Evolutionary conservation across 768 basidiomycete species (phyloP), one percentile per base, ranked within the genome.

Genomic region (Termitomyces eurrhizus): DNA sequence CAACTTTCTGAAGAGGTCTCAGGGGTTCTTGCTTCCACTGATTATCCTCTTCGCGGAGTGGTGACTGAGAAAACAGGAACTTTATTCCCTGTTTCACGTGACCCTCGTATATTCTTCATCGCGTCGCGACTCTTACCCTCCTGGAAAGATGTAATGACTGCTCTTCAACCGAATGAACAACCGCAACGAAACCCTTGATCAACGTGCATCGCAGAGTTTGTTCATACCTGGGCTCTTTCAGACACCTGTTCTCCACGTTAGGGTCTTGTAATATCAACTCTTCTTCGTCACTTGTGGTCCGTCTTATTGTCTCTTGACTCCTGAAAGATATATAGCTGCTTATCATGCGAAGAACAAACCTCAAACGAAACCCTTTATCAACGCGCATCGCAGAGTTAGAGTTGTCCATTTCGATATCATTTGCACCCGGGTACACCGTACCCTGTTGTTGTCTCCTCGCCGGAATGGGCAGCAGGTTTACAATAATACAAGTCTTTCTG

Each of bases 391-490:
- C 7, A n/a, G n/a, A n/a, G n/a, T n/a, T n/a, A 13, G 32, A 3
- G 13, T 29, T 24, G 29, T 59, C 29, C 62, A 59, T 48, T 59
- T 64, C 36, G 44, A 56, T n/a, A 59, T 64, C 2, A 2, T 2
- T 2, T 29, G 29, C 4, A n/a, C n/a, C n/a, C n/a, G n/a, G n/a
- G n/a, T 5, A 33, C 51, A 11, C 59, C 11, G 51, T 52, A 3
- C n/a, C n/a, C n/a, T n/a, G n/a, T n/a, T n/a, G n/a, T n/a, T n/a
- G n/a, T n/a, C n/a, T n/a, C n/a, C n/a, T n/a, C n/a, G n/a, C 5
- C 45, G 11, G 62, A 46, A 45, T 58, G 64, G 64, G n/a, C n/a
- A 48, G 18, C 36, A 42, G 29, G 53, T 65, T 8, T 56, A 65
- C 32, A 53, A 64, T 39, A 21, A 33, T 35, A 64, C 63, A 36